Conservation (phyloP, 2,329 filamentous ascomycete genomes). For the Sporothrix pallida region DNA sequence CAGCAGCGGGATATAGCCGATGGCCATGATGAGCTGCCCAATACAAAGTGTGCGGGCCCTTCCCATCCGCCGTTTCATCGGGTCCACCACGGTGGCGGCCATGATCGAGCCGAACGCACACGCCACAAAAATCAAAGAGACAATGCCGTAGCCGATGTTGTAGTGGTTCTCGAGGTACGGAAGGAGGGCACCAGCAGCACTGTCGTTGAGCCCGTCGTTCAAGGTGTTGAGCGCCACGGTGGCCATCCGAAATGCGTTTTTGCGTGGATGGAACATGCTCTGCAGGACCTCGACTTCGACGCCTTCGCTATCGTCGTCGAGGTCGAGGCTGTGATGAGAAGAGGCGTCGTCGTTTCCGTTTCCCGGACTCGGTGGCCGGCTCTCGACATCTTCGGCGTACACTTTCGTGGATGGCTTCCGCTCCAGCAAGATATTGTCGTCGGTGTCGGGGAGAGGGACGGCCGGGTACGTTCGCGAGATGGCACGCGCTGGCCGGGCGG, state of each 20-base stretch:
- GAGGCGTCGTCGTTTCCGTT: too few species aligned
- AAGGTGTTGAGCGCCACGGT: constrained; percentile 70
- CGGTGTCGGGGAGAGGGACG: constrained; percentile 44
- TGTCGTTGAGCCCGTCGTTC: constrained; percentile 74
- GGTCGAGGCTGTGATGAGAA: neutral
- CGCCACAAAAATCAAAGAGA: constrained; percentile 81
- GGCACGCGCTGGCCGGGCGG: constrained; percentile 37
- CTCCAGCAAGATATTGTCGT: constrained; percentile 19
- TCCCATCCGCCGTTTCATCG: constrained; percentile 66
- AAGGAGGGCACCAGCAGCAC: constrained; percentile 76
- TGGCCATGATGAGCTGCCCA: constrained; percentile 60
- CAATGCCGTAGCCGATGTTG: constrained; percentile 74
- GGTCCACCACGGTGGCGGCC: constrained; percentile 72
- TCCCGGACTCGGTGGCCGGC: too few species aligned
- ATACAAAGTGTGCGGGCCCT: constrained; percentile 68
- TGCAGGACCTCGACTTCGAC: constrained; percentile 58
- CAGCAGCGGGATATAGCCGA: constrained; percentile 69
- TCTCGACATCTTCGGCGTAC: constrained; percentile 34
- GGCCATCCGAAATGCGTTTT: constrained; percentile 73
- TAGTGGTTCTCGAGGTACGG: constrained; percentile 81
- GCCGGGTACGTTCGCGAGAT: constrained; percentile 50
- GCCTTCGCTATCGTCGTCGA: constrained; percentile 45
- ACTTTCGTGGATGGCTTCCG: constrained; percentile 28
- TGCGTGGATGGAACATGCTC: constrained; percentile 64
- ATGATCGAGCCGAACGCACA: constrained; percentile 76